Evolutionary conservation across 164 flowering plant species (phyloP), one percentile per base, ranked within the genome.

Genomic region (Stephania japonica): DNA sequence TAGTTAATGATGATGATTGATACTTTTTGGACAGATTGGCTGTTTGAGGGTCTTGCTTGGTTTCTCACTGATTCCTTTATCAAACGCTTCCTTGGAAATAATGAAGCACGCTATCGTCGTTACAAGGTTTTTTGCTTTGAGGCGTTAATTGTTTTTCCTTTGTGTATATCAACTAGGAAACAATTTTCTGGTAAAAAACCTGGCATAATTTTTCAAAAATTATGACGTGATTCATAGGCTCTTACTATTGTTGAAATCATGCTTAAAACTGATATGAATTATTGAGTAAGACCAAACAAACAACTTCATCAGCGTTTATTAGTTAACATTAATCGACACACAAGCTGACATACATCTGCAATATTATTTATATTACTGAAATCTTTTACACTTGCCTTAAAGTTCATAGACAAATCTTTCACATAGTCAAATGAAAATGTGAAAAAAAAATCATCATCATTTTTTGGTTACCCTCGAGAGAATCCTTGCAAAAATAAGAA

Each of bases 11-110:
- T 13, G 19, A 10, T 53, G 59, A 7, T 7, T 23, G 16, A 32
- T 38, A 4, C 80, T 65, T 63, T 81, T 5, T 49, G 80, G 59
- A 71, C 87, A 94, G 99, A 91, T 67, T 95, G 99, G 99, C 80
- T 95, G 76, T 75, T 95, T 80, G 97, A 91, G 78, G 99, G 99
- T 73, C 97, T 95, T 82, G 97, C 99, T 80, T 89, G 89, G 67
- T 93, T 87, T 80, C 83, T 95, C 75, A 86, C 95, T 19, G 98
- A 95, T 79, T 79, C 85, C 42, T 95, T 85, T 75, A 83, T 89
- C 70, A 93, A 93, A 85, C 79, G 87, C 67, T 86, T 85, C 79
- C 87, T 95, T 73, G 99, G 99, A 79, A 93, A 90, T 81, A 95
- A 93, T 81, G 99, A 95, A 82, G 99, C 98, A 42, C 91, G 97